Evolutionary conservation across 371 early-diverging fungal species (phyloP), one percentile per base, ranked within the genome.

Genomic region (Apophysomyces variabilis): DNA sequence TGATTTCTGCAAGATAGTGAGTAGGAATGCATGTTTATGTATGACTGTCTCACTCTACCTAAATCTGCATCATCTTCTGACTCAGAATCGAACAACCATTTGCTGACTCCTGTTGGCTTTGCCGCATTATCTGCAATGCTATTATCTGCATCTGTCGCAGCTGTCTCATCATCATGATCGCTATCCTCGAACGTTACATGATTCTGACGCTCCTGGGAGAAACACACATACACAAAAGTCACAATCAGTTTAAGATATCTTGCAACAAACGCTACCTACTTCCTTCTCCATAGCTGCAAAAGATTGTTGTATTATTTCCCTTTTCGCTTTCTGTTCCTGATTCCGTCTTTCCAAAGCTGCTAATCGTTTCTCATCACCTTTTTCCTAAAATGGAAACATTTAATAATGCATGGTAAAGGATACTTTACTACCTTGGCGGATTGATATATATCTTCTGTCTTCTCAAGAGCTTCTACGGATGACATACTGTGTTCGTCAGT

Each of bases 31-130:
- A 21, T 50, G 2, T 45, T 58, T 26, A 26, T 26, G 32, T 26
- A 26, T 3, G 3, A 26, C 32, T 26, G 32, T 38, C 41, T 37
- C 37, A 69, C 69, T 6, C 65, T 65, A 54, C 72, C 70, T 11
- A 38, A 37, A 14, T 70, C 68, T 32, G 76, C 74, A 21, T 69
- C 75, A 4, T 73, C 74, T 12, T 75, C 75, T 3, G 67, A 67
- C 4, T 76, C 77, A 26, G 86, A 86, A 64, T 86, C 85, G 68
- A 87, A 87, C 72, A 87, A 76, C 71, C 84, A 85, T 60, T 81
- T 84, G 32, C 72, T 66, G 35, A 63, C 75, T 41, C 82, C 79
- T 57, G 18, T 61, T 75, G 68, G 57, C 44, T 39, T 43, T 57
- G 76, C 64, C 66, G 65, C 58, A 66, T 61, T 47, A 70, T 50